Evolutionary conservation across 148 eudicot species (phyloP), one percentile per base, ranked within the genome.

Genomic region (Fagopyrum tataricum): DNA sequence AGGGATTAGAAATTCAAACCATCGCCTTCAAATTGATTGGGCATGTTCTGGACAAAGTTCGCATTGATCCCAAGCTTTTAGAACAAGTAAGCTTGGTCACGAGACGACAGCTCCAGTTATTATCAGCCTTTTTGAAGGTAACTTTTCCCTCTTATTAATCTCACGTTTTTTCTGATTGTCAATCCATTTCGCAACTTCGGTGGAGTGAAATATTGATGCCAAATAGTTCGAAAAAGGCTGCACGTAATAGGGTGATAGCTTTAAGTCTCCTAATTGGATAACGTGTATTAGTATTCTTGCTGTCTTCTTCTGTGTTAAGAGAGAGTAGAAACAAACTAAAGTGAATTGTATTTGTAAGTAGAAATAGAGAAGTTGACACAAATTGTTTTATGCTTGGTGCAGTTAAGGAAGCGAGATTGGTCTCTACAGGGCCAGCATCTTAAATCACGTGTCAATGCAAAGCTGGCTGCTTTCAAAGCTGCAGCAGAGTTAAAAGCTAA

Each of bases 391-490:
- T 74, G 53, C 37, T 78, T 46, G 68, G 72, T 46, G 82, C 90
- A 96, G 99, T 81, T 90, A 82, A 86, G 92, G 86, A 96, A 86
- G 91, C 82, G 92, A 72, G 99, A 92, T 59, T 96, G 97, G 96
- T 81, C 90, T 1, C 94, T 90, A 75, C 94, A 92, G 69, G 97
- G 96, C 62, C 84, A 86, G 26, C 77, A 72, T 39, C 79, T 96
- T 64, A 96, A 92, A 87, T 85, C 85, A 47, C 89, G 93, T 69
- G 84, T 96, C 76, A 86, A 85, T 73, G 78, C 84, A 39, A 92
- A 96, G 79, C 82, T 92, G 68, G 85, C 99, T 56, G 87, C 86
- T 76, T 96, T 85, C 72, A 82, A 80, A 71, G 94, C 94, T 37
- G 89, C 92, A 44, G 94, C 90, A 48, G 78, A 69, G 75, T 81